These are phyloP conservation scores for Oryza longistaminata DNA, from an alignment of 176 grass and related monocot species.

Conservation along the genomic window DNA sequence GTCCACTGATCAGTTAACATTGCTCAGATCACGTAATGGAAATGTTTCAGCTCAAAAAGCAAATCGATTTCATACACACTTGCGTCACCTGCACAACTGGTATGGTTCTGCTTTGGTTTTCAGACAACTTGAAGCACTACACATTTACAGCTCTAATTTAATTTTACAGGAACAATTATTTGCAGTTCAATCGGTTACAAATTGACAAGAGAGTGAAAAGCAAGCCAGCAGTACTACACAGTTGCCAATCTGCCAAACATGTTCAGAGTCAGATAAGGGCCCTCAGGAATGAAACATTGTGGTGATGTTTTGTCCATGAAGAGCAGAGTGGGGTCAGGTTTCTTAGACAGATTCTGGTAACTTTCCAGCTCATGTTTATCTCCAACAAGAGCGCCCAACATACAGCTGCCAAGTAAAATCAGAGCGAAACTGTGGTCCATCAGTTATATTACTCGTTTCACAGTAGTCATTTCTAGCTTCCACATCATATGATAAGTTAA, in stretches of 20 bases:
- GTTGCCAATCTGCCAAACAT: neutral
- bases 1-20: neutral
- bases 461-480: no score
- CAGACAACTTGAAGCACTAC: neutral
- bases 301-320: conserved; percentile 6
- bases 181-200: neutral
- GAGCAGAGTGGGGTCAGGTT: conserved; percentile 8
- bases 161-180: neutral
- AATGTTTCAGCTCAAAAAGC: neutral
- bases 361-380: neutral
- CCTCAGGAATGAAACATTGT: neutral
- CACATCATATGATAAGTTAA: no score
- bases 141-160: no score
- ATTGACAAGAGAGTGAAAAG: neutral
- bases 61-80: neutral
- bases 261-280: neutral
- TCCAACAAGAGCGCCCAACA: neutral
- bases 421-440: neutral
- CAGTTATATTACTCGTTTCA: no score
- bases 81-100: neutral
- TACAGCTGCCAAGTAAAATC: neutral
- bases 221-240: neutral
- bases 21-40: neutral
- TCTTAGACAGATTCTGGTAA: neutral
- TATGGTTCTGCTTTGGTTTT: neutral